Conservation (phyloP, 192 early-diverging fungal genomes). For the Linderina pennispora region DNA sequence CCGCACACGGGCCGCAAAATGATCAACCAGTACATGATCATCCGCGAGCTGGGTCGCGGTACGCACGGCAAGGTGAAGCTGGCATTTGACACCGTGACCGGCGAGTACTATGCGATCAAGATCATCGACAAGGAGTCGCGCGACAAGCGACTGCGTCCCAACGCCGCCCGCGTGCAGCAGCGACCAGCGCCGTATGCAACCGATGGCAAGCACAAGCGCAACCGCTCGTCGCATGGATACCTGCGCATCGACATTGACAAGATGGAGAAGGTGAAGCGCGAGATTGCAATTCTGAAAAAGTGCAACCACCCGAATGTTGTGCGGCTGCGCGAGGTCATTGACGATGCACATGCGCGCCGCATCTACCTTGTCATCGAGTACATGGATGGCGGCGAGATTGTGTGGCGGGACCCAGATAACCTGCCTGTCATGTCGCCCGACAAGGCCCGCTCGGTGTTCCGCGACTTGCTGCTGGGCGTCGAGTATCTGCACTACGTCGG, state of each 20-base stretch:
- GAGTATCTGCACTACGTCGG: slow-evolving; percentile 94
- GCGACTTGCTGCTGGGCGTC: slow-evolving; percentile 83
- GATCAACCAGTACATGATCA: slow-evolving; percentile 93
- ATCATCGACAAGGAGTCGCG: slow-evolving; percentile 50
- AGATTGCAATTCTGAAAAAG: slow-evolving; percentile 96
- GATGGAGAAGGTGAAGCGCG: slow-evolving; percentile 82
- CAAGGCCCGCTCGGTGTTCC: slow-evolving; percentile 73
- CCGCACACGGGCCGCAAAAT: slow-evolving; percentile 84
- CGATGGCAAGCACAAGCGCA: background rate
- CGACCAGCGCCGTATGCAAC: slow-evolving; percentile 1
- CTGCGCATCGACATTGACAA: slow-evolving; percentile 43
- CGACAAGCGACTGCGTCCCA: slow-evolving; percentile 33
- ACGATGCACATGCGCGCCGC: slow-evolving; percentile 83
- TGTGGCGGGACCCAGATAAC: slow-evolving; percentile 67
- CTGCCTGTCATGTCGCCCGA: slow-evolving; percentile 59
- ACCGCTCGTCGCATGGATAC: slow-evolving; percentile 19
- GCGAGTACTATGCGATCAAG: slow-evolving; percentile 57
- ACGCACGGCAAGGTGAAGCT: slow-evolving; percentile 97
- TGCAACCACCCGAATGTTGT: slow-evolving; percentile 91
- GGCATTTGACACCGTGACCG: slow-evolving; percentile 71
- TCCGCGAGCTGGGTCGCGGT: slow-evolving; percentile 86
- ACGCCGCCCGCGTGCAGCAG: slow-evolving; percentile 8
- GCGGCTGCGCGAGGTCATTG: slow-evolving; percentile 85
- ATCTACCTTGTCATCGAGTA: slow-evolving; percentile 94
- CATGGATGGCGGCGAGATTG: slow-evolving; percentile 87